A percentile compares a stretch with the other conserved stretches of the same genome.
Evolutionary conservation across 108 stramenopile genomes (phyloP).

Genomic region (Fistulifera solaris): DNA sequence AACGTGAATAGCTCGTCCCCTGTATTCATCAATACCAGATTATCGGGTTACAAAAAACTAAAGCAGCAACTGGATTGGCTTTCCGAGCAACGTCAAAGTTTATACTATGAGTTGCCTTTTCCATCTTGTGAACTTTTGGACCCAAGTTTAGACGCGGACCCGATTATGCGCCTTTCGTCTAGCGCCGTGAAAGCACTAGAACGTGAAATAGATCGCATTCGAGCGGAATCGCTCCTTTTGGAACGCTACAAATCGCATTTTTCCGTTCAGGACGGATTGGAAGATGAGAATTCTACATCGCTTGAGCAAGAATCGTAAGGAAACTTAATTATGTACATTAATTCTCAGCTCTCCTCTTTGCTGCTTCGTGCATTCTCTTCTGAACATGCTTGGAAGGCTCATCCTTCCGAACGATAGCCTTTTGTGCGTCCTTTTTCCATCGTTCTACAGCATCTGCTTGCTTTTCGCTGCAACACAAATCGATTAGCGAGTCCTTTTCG

Average conservation of each 20-base stretch:
- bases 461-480: constrained; percentile 43
- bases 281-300: too few species aligned
- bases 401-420: constrained; percentile 34
- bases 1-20: neutral
- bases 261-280: too few species aligned
- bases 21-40: neutral
- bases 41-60: neutral
- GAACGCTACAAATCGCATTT: too few species aligned
- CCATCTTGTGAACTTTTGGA: neutral
- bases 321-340: too few species aligned
- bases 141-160: neutral
- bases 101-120: neutral
- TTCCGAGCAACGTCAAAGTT: neutral
- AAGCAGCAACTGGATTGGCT: neutral
- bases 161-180: neutral
- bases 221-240: too few species aligned
- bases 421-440: constrained; percentile 57
- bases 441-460: constrained; percentile 38
- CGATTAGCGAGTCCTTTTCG: constrained; percentile 2
- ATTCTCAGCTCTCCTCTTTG: too few species aligned
- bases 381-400: constrained; percentile 18
- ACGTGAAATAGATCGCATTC: too few species aligned
- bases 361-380: too few species aligned
- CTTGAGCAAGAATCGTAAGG: too few species aligned
- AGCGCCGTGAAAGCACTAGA: too few species aligned